phyloP scores from a whole-genome alignment of 2,329 filamentous ascomycete genomes.

The Aspergillus sojae region DNA sequence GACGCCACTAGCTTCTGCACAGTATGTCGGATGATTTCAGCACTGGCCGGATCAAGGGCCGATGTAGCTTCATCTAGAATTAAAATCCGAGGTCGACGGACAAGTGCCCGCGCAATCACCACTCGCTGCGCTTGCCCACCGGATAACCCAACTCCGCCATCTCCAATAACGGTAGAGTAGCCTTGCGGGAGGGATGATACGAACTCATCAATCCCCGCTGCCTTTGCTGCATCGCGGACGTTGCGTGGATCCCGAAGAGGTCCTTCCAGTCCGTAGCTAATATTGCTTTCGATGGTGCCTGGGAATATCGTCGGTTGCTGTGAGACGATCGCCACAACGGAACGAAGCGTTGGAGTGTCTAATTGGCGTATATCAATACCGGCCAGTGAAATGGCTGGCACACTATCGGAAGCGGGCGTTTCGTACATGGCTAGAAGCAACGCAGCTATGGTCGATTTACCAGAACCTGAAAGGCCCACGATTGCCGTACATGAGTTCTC shows the following conservation, averaged over 20 bases:
- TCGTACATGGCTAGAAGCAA: too few relatives aligned
- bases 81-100: conserved; percentile 70
- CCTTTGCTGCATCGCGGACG: conserved; percentile 59
- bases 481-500: conserved; percentile 71
- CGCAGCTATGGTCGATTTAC: conserved; percentile 92
- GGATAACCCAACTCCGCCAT: conserved; percentile 72
- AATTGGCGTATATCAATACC: too few relatives aligned
- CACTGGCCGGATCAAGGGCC: conserved; percentile 72
- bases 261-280: conserved; percentile 72
- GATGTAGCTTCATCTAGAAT: conserved; percentile 87
- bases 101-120: conserved; percentile 77
- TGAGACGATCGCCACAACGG: conserved; percentile 60
- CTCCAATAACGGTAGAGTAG: conserved; percentile 74
- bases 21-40: conserved; percentile 65
- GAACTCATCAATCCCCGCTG: conserved; percentile 72
- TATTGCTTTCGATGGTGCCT: conserved; percentile 53
- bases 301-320: conserved; percentile 67
- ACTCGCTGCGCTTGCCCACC: conserved; percentile 84
- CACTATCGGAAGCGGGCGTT: conserved; percentile 26
- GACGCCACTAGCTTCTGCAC: conserved; percentile 56
- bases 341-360: conserved; percentile 61
- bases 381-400: conserved; percentile 53
- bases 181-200: conserved; percentile 70
- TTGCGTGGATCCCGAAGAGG: conserved; percentile 50
- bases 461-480: conserved; percentile 83